Evolutionary conservation across 257 asterid species (phyloP).

Genomic region (Solanum neorickii): DNA sequence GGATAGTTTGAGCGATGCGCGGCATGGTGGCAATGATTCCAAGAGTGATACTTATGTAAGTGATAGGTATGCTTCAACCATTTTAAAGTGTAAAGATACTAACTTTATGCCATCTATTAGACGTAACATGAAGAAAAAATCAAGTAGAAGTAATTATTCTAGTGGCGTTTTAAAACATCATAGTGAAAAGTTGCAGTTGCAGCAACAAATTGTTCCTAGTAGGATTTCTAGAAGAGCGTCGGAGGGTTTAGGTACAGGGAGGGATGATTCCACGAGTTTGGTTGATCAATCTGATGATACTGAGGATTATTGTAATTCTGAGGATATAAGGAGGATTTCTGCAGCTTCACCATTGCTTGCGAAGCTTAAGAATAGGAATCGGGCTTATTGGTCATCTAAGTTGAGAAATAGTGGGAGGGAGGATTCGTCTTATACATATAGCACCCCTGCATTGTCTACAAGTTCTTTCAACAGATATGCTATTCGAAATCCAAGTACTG

Average conservation of each 20-base stretch:
- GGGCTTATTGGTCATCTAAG: conserved; percentile 44
- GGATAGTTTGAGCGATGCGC: conserved; percentile 49
- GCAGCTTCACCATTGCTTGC: conserved; percentile 71
- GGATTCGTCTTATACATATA: conserved; percentile 56
- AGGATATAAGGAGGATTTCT: conserved; percentile 53
- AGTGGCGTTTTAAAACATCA: conserved; percentile 27
- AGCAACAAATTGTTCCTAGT: conserved; percentile 30
- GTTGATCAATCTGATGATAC: conserved; percentile 74
- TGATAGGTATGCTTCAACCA: conserved; percentile 42
- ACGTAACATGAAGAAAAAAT: conserved; percentile 44
- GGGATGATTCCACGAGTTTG: conserved; percentile 53
- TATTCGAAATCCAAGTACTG: conserved; percentile 50
- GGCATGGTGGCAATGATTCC: conserved; percentile 60
- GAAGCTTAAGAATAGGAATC: conserved; percentile 45
- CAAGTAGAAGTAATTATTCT: conserved; percentile 33
- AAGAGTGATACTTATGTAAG: conserved; percentile 63
- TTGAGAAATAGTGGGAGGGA: conserved; percentile 49
- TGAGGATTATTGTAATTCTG: conserved; percentile 58
- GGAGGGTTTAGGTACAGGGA: conserved; percentile 28
- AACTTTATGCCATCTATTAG: conserved; percentile 50
- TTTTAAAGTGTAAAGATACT: conserved; percentile 49
- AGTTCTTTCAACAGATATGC: conserved; percentile 60
- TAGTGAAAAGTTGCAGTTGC: conserved; percentile 32
- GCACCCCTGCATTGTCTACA: conserved; percentile 72
- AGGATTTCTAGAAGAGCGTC: conserved; percentile 27